Base-by-base conservation (phyloP, 2,329 filamentous ascomycete species). In the Aspergillus ochraceus region DNA sequence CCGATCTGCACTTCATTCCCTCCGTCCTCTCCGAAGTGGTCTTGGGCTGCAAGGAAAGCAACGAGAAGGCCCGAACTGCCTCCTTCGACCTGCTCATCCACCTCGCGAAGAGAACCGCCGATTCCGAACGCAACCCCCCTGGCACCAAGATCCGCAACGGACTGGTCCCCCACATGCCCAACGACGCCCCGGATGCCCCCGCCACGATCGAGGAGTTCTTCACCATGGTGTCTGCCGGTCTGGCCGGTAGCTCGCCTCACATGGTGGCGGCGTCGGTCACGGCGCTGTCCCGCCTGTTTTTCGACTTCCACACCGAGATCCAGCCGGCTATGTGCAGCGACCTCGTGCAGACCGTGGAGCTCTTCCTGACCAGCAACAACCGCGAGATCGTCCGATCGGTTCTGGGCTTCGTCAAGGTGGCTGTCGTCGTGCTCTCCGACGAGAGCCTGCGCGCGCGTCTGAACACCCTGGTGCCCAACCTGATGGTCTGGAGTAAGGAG, bases 191-290 rank as follows among this genome's bases (percentile, higher is more conserved):
- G 2, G 81, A 88, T 32, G 92, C 89, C 4, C 82, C 86, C 2
- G 94, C 95, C 20, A 93, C 85, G 47, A 85, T 99, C 42, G 94
- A 98, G 70, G 95, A 98, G 76, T 98, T 92, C 78, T 91, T 98
- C 80, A 97, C 94, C 57, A 99, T 99, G 95, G 90, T 98, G 30
- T 96, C 91, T 66, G 95, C 95, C 52, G 95, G 95, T 78, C 85
- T 99, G 55, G 95, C 94, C 2, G 94, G 93, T 58, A 90, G 89
- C 68, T 94, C 92, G 11, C 93, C 95, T 32, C 94, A 98, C 79
- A 97, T 98, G 92, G 93, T 98, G 63, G 96, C 92, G 6, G 95
- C 95, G 0, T 92, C 91, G n/a, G 93, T 99, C 73, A 98, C 92
- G 0, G 94, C 95, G 14, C 85, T 99, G 42, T 95, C 92, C 14